These are phyloP conservation scores for Sarocladium oryzae DNA, from an alignment of 2,329 filamentous ascomycete genomes.

Conservation along the genomic window DNA sequence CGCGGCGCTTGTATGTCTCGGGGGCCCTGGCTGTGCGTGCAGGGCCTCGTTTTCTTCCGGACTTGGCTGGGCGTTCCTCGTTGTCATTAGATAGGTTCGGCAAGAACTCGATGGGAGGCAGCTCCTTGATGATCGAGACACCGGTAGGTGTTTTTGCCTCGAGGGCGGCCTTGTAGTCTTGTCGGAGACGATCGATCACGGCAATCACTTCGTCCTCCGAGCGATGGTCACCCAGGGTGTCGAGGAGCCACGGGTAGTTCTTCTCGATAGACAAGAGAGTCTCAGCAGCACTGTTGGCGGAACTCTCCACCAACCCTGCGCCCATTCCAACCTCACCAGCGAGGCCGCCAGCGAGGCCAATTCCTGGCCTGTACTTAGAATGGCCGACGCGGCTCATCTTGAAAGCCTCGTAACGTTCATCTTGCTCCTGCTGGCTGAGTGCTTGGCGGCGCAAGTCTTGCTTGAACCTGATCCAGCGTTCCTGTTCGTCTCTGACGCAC, in stretches of 20 bases:
- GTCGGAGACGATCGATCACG: slow-evolving; percentile 28
- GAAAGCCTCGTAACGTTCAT: slow-evolving; percentile 1
- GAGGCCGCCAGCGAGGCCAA: no score
- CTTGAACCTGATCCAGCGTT: slow-evolving; percentile 7
- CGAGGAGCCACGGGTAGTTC: slow-evolving; percentile 4
- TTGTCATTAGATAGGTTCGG: slow-evolving; percentile 42
- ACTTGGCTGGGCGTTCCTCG: slow-evolving; percentile 11
- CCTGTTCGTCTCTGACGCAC: slow-evolving; percentile 8
- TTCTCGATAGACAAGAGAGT: slow-evolving; percentile 3
- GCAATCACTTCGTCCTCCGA: neutral
- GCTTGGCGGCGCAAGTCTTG: slow-evolving; percentile 8
- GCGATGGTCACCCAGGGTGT: slow-evolving; percentile 1
- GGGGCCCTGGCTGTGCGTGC: neutral
- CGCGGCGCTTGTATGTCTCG: neutral
- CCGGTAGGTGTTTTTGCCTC: neutral
- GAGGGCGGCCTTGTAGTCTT: slow-evolving; percentile 30
- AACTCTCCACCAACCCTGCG: neutral
- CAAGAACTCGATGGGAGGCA: slow-evolving; percentile 54
- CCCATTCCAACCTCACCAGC: neutral
- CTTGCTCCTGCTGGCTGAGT: slow-evolving; percentile 1
- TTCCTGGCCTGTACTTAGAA: neutral
- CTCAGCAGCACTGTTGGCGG: slow-evolving; percentile 2
- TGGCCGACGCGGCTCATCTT: slow-evolving; percentile 4
- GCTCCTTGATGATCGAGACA: slow-evolving; percentile 28
- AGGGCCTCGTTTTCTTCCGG: neutral